phyloP scores from a whole-genome alignment of 768 basidiomycete genomes.

The Mycena alexandri region DNA sequence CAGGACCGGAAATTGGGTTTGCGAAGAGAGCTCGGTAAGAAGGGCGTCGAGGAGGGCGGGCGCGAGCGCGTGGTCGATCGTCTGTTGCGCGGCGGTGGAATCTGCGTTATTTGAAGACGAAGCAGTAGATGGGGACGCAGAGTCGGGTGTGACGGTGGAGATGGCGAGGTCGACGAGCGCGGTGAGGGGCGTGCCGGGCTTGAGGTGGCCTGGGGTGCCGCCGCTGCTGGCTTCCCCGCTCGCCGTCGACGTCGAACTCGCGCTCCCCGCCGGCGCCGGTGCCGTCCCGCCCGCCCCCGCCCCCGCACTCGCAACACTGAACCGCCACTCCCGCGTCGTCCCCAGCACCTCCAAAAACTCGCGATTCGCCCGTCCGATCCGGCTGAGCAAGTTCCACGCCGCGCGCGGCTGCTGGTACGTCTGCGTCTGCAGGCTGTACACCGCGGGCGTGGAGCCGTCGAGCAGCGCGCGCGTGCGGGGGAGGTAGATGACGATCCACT shows the following conservation, averaged over 20 bases:
- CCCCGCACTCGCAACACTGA: no score
- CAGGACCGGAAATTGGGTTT: constrained; percentile 83
- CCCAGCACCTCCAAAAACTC: constrained; percentile 56
- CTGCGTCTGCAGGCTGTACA: constrained; percentile 80
- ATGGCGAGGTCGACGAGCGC: constrained; percentile 71
- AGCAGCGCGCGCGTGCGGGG: constrained; percentile 71
- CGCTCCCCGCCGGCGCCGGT: no score
- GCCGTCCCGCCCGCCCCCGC: no score
- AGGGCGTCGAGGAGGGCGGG: constrained; percentile 70
- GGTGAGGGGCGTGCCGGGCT: constrained; percentile 60
- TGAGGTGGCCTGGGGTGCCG: constrained; percentile 41
- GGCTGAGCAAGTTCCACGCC: constrained; percentile 72
- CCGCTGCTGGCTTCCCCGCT: no score
- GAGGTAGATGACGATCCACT: constrained; percentile 89
- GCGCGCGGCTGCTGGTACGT: constrained; percentile 82
- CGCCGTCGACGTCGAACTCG: no score
- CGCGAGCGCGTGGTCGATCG: constrained; percentile 47
- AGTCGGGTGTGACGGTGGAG: constrained; percentile 61
- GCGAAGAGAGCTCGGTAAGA: constrained; percentile 71
- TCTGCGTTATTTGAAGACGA: no score
- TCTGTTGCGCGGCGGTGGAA: neutral
- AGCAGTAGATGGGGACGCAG: no score
- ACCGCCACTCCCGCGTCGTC: constrained; percentile 37
- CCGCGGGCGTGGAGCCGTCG: constrained; percentile 79
- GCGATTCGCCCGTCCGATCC: constrained; percentile 72